Base-by-base conservation (phyloP, 1,139 yeast species). In the Nadsonia commutata region DNA sequence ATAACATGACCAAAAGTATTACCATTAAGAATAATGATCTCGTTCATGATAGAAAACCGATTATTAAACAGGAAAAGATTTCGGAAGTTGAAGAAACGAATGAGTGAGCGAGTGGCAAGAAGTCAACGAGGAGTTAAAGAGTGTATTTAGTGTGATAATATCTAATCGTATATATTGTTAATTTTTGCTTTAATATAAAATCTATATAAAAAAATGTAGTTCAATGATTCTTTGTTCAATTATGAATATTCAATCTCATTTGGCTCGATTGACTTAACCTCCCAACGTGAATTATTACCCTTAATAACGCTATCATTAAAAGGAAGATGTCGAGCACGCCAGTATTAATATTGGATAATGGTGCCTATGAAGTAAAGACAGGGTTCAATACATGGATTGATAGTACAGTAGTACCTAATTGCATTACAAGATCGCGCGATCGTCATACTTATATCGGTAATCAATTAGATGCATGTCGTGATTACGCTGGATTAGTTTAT, bases 1-100 rank as follows among this genome's bases (percentile, higher is more conserved):
- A 81, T 55, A 88, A 90, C 63, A 85, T 76, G 88, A 86, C 97
- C 3, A 73, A 71, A 59, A 82, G 95, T 57, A 80, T 85, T 33
- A 77, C 95, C 2, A 58, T 85, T 42, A 74, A 78, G 53, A 85
- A 85, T 57, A 69, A 68, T 50, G 84, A 78, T 39, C 39, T 40
- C 13, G 39, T 43, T 4, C 33, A 27, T 9, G 33, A 27, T 27
- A 27, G 16, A 27, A 27, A 27, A 27, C 33, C 33, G 5, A 13
- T 27, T 27, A 27, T 27, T 9, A 27, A 27, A 27, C 13, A 11
- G 13, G 33, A 27, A 13, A 4, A 27, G 33, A 27, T 11, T 4
- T 27, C 33, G 16, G 33, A 27, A 11, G 4, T n/a, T n/a, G n/a
- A n/a, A n/a, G n/a, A n/a, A n/a, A n/a, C n/a, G n/a, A n/a, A n/a